Percentiles rank a stretch among this genome's conserved stretches.
phyloP scores from a whole-genome alignment of 2,329 filamentous ascomycete genomes.

The Talaromyces sp. region DNA sequence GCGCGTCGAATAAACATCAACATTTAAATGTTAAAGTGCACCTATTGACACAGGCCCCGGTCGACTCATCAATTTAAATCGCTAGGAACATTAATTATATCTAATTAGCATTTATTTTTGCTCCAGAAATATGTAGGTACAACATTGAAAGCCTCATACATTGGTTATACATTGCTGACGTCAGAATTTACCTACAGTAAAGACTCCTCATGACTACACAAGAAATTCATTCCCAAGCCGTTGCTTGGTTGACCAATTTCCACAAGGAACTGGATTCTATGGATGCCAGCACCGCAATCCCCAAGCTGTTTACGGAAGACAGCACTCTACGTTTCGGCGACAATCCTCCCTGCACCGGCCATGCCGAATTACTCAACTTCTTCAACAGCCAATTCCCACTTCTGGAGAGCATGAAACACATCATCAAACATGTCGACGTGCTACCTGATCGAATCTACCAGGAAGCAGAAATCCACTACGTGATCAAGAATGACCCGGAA shows the following conservation, averaged over 20 bases:
- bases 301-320: constrained; percentile 7
- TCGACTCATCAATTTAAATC: no score
- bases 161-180: background rate
- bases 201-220: background rate
- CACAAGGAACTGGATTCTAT: constrained; percentile 5
- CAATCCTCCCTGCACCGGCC: constrained; percentile 3
- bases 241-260: constrained; percentile 6
- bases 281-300: background rate
- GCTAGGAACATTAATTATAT: no score
- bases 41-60: no score
- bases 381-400: constrained; percentile 1
- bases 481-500: constrained; percentile 8
- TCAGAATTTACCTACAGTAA: background rate
- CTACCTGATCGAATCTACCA: constrained; percentile 9
- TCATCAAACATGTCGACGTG: constrained; percentile 9
- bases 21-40: no score
- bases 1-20: no score
- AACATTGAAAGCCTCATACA: background rate
- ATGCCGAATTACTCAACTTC: background rate
- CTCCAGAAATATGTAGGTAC: background rate
- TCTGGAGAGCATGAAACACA: constrained; percentile 10
- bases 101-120: no score
- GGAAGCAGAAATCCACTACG: constrained; percentile 7
- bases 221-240: constrained; percentile 1
- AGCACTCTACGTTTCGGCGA: constrained; percentile 1